phyloP scores from a whole-genome alignment of 352 stramenopile genomes.

The Phytophthora sp. region DNA sequence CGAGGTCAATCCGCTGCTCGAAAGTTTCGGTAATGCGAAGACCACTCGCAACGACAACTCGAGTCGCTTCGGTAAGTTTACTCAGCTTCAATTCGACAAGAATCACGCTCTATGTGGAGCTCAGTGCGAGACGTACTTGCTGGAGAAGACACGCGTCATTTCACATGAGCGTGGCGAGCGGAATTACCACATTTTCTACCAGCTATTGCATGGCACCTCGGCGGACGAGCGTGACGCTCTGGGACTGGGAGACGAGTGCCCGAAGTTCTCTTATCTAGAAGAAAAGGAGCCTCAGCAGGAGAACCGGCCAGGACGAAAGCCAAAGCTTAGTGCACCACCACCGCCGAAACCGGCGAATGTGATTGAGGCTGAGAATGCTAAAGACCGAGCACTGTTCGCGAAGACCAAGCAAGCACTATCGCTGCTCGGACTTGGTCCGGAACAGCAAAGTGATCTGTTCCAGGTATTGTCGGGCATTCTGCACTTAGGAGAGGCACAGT shows the following conservation, averaged over 20 bases:
- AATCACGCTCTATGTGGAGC: conserved; percentile 82
- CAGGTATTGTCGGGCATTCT: conserved; percentile 75
- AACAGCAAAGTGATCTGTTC: conserved; percentile 72
- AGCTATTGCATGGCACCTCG: conserved; percentile 71
- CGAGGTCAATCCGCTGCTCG: conserved; percentile 97
- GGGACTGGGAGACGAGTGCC: conserved; percentile 38
- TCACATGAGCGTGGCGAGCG: conserved; percentile 91
- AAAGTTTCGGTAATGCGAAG: conserved; percentile 98
- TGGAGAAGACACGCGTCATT: conserved; percentile 96
- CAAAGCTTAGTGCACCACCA: conserved; percentile 1
- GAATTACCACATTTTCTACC: conserved; percentile 98
- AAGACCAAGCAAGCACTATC: conserved; percentile 67
- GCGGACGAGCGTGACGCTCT: conserved; percentile 45
- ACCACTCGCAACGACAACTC: conserved; percentile 98
- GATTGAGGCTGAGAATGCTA: conserved; percentile 40
- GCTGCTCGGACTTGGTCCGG: conserved; percentile 58
- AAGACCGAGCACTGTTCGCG: conserved; percentile 58
- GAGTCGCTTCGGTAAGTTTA: conserved; percentile 96
- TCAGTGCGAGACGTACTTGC: conserved; percentile 95
- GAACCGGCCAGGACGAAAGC: conserved; percentile 25
- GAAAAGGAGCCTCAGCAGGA: conserved; percentile 36
- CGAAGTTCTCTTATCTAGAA: conserved; percentile 62
- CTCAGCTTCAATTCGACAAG: conserved; percentile 93
- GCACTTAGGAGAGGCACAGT: conserved; percentile 78
- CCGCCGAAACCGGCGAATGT: conserved; percentile 23